Percentiles rank a stretch among this genome's conserved stretches.
These are phyloP conservation scores for Grosmannia penicillata DNA, from an alignment of 2,329 filamentous ascomycete genomes.

Conservation along the genomic window DNA sequence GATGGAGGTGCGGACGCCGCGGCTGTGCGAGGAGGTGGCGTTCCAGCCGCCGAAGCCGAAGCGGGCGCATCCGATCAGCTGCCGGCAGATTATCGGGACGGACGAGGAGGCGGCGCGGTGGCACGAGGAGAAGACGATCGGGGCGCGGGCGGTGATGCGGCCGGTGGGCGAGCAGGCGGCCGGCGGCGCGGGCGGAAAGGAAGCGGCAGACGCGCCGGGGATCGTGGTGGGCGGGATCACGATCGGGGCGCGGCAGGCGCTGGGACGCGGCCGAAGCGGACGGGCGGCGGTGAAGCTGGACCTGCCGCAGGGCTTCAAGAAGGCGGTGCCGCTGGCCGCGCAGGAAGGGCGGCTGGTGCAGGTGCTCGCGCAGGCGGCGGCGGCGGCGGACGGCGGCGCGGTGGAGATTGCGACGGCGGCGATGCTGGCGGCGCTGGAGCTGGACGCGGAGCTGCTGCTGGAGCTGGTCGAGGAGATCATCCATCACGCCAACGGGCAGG, in stretches of 20 bases:
- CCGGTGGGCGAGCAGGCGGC: slow-evolving; percentile 3
- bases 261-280: slow-evolving; percentile 32
- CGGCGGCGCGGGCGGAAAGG: slow-evolving; percentile 1
- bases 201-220: slow-evolving; percentile 12
- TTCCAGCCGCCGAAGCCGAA: slow-evolving; percentile 72
- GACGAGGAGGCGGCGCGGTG: slow-evolving; percentile 31
- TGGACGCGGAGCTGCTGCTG: slow-evolving; percentile 54
- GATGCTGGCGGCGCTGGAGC: slow-evolving; percentile 52
- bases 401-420: slow-evolving; percentile 46
- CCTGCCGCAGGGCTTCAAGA: slow-evolving; percentile 26
- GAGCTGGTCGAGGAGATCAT: slow-evolving; percentile 53
- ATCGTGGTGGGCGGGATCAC: slow-evolving; percentile 37
- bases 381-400: slow-evolving; percentile 44
- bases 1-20: slow-evolving; percentile 83
- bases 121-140: slow-evolving; percentile 21
- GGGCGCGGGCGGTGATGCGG: slow-evolving; percentile 15
- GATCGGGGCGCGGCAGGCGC: slow-evolving; percentile 33
- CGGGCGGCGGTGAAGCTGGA: slow-evolving; percentile 29
- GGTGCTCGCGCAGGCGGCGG: slow-evolving; percentile 28
- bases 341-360: slow-evolving; percentile 19
- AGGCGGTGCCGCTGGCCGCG: slow-evolving; percentile 7
- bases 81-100: slow-evolving; percentile 49
- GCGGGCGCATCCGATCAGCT: slow-evolving; percentile 61
- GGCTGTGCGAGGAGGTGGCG: slow-evolving; percentile 74
- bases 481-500: slow-evolving; percentile 51